These are phyloP conservation scores for Sphagnum tenellum DNA, from an alignment of 225 moss, liverwort and hornwort species.

Conservation along the genomic window DNA sequence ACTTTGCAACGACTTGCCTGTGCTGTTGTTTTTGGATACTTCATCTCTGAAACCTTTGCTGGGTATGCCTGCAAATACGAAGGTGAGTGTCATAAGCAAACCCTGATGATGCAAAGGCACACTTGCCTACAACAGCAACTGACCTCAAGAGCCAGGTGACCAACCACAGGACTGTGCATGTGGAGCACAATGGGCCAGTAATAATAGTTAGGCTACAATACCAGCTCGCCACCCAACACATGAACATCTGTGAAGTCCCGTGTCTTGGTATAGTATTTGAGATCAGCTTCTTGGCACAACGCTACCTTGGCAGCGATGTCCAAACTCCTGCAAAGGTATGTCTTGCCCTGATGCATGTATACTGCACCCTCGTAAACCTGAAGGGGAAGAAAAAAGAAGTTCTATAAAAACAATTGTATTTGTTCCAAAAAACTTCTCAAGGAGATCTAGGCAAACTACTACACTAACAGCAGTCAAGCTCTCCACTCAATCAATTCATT, in stretches of 20 bases:
- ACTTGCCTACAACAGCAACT: too few relatives aligned
- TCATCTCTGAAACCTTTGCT: conserved; percentile 47
- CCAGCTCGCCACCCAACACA: conserved; percentile 79
- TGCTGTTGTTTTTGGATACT: conserved; percentile 68
- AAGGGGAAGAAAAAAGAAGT: conserved; percentile 1
- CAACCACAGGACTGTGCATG: background rate
- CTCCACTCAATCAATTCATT: too few relatives aligned
- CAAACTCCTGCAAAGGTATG: conserved; percentile 61
- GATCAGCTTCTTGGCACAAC: conserved; percentile 74
- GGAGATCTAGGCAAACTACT: too few relatives aligned
- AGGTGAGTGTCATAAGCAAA: too few relatives aligned
- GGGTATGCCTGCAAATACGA: conserved; percentile 59
- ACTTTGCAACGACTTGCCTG: conserved; percentile 76
- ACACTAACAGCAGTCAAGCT: too few relatives aligned
- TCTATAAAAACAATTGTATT: too few relatives aligned
- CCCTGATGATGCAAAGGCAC: too few relatives aligned
- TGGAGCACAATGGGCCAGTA: background rate
- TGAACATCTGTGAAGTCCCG: conserved; percentile 84
- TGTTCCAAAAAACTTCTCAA: too few relatives aligned
- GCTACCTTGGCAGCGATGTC: conserved; percentile 72
- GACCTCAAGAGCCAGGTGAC: too few relatives aligned
- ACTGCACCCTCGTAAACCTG: conserved; percentile 98
- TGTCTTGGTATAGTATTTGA: conserved; percentile 87
- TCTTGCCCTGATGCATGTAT: conserved; percentile 94
- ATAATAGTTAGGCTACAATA: conserved; percentile 11